Evolutionary conservation across 2,329 filamentous ascomycete species (phyloP).

Genomic region (Emergomyces africanus): DNA sequence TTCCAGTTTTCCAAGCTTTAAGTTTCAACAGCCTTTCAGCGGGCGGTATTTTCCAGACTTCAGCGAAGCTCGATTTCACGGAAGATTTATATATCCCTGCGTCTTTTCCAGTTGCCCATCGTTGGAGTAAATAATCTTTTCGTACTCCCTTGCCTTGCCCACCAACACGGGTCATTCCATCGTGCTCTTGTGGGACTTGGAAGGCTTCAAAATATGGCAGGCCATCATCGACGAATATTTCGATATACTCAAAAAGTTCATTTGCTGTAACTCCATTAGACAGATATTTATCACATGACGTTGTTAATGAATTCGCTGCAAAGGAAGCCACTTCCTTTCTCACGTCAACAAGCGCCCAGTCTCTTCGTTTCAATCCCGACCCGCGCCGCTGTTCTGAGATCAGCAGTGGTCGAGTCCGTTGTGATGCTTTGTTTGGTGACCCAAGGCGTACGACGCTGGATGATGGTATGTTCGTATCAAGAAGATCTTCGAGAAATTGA

Average conservation of each 20-base stretch:
- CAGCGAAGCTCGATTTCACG: slow-evolving; percentile 15
- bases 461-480: slow-evolving; percentile 43
- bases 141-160: slow-evolving; percentile 32
- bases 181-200: slow-evolving; percentile 31
- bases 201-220: slow-evolving; percentile 46
- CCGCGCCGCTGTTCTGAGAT: slow-evolving; percentile 31
- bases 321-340: slow-evolving; percentile 26
- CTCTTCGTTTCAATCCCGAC: slow-evolving; percentile 20
- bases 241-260: slow-evolving; percentile 34
- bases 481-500: slow-evolving; percentile 52
- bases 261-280: slow-evolving; percentile 5
- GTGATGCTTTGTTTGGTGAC: slow-evolving; percentile 37
- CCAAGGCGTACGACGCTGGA: slow-evolving; percentile 49
- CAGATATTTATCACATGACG: slow-evolving; percentile 13
- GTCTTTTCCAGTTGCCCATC: slow-evolving; percentile 39
- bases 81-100: slow-evolving; percentile 32
- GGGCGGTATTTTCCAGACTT: slow-evolving; percentile 42
- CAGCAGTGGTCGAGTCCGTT: slow-evolving; percentile 35
- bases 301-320: slow-evolving; percentile 15
- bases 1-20: slow-evolving; percentile 31
- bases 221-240: slow-evolving; percentile 41
- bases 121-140: slow-evolving; percentile 39
- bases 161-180: slow-evolving; percentile 38
- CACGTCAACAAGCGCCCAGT: slow-evolving; percentile 32
- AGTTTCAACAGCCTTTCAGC: slow-evolving; percentile 26